Base-by-base conservation (phyloP, 2,329 filamentous ascomycete species). In the Hymenoscyphus fraxineus region DNA sequence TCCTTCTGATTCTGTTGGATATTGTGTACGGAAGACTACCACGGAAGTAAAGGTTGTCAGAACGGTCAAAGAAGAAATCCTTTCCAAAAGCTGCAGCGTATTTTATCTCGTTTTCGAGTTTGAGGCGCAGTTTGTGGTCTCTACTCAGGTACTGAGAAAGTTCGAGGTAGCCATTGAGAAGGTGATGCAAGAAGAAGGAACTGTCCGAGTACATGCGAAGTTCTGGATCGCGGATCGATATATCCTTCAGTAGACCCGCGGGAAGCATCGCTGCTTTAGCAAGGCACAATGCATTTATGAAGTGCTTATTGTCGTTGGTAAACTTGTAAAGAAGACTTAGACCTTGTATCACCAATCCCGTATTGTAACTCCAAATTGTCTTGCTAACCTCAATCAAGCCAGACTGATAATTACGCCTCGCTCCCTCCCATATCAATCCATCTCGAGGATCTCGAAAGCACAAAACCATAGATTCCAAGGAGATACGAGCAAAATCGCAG, bases 301-400 rank as follows among this genome's bases (percentile, higher is more conserved):
- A 16, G 58, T 69, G 41, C 1, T 62, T 60, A 3, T 22, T 57
- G 5, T 64, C 55, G 3, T 60, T 41, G 1, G 66, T 67, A 1
- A 61, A 40, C 22, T 67, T 61, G 35, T 59, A 67, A 2, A 68
- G 61, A 12, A 70, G 58, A 0, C 61, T 60, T 40, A 69, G 69
- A 1, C 65, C 66, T 32, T 70, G 69, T 38, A 70, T 68, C 3
- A 64, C 67, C 12, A 70, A 69, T 9, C 67, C 68, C 19, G 59
- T 66, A 38, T 70, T 70, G 47, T 69, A 70, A 1, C 65, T 67
- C 69, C 69, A 70, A 58, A 68, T 70, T 64, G 61, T 68, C 32
- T 63, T 66, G 27, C 68, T 66, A 22, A 69, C 61, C 12, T 68
- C 64, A 5, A 19, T 58, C 2, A 61, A 61, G 10, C 67, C 69